These are phyloP conservation scores for Cercospora zeina DNA, from an alignment of 2,329 filamentous ascomycete genomes.

Conservation along the genomic window DNA sequence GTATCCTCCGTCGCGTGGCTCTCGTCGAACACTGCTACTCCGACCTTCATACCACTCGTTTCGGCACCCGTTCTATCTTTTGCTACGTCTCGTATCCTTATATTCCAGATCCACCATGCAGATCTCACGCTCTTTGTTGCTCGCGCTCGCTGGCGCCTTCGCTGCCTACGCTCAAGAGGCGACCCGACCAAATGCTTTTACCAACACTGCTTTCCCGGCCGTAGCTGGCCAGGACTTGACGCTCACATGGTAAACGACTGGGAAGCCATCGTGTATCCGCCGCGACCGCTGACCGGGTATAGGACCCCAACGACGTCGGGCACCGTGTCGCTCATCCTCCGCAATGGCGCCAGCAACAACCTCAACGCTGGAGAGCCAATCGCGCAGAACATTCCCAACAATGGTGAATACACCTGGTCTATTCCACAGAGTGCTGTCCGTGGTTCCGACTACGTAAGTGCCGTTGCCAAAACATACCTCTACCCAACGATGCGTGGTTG, in stretches of 20 bases:
- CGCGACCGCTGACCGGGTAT: neutral
- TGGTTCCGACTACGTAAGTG: constrained; percentile 47
- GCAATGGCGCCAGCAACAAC: constrained; percentile 44
- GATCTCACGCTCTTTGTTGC: constrained; percentile 46
- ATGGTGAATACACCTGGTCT: constrained; percentile 52
- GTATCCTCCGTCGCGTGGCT: constrained; percentile 18
- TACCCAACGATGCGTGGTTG: neutral
- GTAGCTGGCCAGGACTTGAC: constrained; percentile 50
- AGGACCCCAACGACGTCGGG: constrained; percentile 49
- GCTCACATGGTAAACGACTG: constrained; percentile 47
- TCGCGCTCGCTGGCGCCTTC: constrained; percentile 49
- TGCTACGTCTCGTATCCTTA: constrained; percentile 11
- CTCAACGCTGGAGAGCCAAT: constrained; percentile 38
- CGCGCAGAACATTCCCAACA: constrained; percentile 50
- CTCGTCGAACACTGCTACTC: constrained; percentile 12
- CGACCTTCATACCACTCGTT: constrained; percentile 15
- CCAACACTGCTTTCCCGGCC: constrained; percentile 46
- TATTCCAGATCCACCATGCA: constrained; percentile 40
- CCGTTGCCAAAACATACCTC: neutral
- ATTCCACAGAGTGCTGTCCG: constrained; percentile 46
- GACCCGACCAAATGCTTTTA: constrained; percentile 49
- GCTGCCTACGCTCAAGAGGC: constrained; percentile 42
- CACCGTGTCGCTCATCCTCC: constrained; percentile 54
- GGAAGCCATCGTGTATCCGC: neutral
- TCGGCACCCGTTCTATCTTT: constrained; percentile 6